phyloP scores from a whole-genome alignment of 805 yeast species.

The Cyberlindnera meyerae region DNA sequence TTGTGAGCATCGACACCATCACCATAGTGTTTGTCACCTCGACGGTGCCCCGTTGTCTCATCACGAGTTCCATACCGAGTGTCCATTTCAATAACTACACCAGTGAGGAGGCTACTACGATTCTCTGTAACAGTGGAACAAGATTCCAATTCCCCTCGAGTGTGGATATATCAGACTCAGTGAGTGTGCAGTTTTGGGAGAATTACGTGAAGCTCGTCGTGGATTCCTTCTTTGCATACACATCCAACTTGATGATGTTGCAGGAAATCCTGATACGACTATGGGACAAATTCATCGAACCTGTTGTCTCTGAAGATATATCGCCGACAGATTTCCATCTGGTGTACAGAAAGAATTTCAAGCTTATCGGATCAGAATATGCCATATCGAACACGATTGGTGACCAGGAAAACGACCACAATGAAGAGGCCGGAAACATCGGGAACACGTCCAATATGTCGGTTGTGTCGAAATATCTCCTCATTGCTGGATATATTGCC shows the following conservation, averaged over 20 bases:
- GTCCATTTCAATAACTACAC: constrained; percentile 20
- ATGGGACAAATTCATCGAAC: constrained; percentile 23
- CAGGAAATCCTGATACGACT: constrained; percentile 15
- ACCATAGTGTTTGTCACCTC: constrained; percentile 20
- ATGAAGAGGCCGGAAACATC: no score
- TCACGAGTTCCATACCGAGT: constrained; percentile 18
- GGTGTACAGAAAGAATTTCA: constrained; percentile 28
- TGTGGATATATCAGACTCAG: neutral
- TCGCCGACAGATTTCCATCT: constrained; percentile 18
- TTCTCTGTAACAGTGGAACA: constrained; percentile 9
- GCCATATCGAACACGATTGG: constrained; percentile 22
- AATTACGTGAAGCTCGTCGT: constrained; percentile 22
- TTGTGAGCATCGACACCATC: constrained; percentile 13
- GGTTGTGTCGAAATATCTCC: constrained; percentile 57
- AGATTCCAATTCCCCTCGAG: constrained; percentile 12
- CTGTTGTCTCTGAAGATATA: constrained; percentile 13
- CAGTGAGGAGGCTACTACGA: constrained; percentile 10
- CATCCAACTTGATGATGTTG: constrained; percentile 17
- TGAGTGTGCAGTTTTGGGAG: constrained; percentile 17
- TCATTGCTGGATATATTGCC: constrained; percentile 79
- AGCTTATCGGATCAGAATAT: constrained; percentile 31
- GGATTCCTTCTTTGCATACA: constrained; percentile 23
- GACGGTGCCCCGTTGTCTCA: constrained; percentile 14
- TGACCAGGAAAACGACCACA: constrained; percentile 9
- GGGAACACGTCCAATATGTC: constrained; percentile 45